Evolutionary conservation across 2,329 filamentous ascomycete species (phyloP).

Genomic region (Penicillium sp.): DNA sequence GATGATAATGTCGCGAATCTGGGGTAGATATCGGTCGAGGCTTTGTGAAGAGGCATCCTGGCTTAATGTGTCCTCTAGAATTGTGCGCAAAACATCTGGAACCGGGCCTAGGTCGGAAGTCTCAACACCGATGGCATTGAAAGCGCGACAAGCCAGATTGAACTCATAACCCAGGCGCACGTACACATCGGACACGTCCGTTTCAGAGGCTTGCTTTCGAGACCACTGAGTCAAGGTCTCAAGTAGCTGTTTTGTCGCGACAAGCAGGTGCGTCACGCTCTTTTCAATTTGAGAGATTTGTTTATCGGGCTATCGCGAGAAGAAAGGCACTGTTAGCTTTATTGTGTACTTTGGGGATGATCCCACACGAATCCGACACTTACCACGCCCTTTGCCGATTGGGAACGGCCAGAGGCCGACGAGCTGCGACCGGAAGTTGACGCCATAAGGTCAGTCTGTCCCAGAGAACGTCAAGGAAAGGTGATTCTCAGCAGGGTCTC

Average conservation of each 20-base stretch:
- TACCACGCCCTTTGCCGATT: conserved; percentile 57
- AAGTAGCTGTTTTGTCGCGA: conserved; percentile 95
- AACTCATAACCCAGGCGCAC: conserved; percentile 97
- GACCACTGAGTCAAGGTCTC: conserved; percentile 99
- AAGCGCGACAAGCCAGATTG: conserved; percentile 96
- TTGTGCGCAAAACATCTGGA: conserved; percentile 82
- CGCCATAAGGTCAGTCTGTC: conserved; percentile 55
- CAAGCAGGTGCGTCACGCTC: conserved; percentile 94
- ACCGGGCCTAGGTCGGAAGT: conserved; percentile 93
- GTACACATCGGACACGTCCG: conserved; percentile 96
- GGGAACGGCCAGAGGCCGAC: conserved; percentile 64
- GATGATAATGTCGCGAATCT: conserved; percentile 98
- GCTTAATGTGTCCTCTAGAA: conserved; percentile 92
- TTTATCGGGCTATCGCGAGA: conserved; percentile 59
- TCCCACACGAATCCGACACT: conserved; percentile 36
- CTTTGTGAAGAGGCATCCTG: conserved; percentile 94
- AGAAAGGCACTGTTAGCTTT: neutral
- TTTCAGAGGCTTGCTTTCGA: conserved; percentile 84
- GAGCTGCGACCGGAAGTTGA: conserved; percentile 65
- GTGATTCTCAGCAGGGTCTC: neutral
- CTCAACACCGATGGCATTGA: conserved; percentile 95
- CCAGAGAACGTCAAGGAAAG: conserved; percentile 54
- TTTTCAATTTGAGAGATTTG: conserved; percentile 96
- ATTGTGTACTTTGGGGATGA: neutral
- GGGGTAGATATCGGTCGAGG: conserved; percentile 87